These are phyloP conservation scores for Xylaria nigripes DNA, from an alignment of 495 filamentous ascomycete species.

Conservation along the genomic window DNA sequence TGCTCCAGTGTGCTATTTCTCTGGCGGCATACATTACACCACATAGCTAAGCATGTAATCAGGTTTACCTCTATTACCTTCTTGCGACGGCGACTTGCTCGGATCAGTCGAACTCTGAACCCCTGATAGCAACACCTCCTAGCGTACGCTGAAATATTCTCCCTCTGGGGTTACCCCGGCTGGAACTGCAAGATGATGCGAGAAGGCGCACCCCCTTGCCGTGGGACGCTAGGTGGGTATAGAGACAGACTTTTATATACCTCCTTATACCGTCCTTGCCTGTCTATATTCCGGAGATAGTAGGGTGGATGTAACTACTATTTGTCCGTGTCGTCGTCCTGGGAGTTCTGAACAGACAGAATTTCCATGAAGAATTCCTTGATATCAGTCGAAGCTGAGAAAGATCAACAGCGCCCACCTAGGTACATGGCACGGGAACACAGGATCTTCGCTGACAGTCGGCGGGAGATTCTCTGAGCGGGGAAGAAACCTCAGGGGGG, in stretches of 20 bases:
- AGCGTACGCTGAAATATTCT: background rate
- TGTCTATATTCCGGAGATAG: too few species aligned
- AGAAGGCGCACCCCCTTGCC: background rate
- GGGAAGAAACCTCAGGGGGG: too few species aligned
- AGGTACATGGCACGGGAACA: background rate
- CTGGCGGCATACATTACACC: background rate
- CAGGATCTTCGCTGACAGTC: too few species aligned
- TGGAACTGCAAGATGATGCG: slow-evolving; percentile 4
- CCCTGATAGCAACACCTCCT: background rate
- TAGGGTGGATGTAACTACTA: too few species aligned
- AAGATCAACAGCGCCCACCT: too few species aligned
- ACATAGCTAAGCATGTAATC: too few species aligned
- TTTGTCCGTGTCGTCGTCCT: background rate
- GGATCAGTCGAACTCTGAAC: background rate
- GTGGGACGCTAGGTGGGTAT: background rate
- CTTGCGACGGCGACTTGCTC: background rate
- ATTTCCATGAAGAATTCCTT: too few species aligned
- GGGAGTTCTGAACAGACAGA: too few species aligned
- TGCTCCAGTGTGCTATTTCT: background rate
- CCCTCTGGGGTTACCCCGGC: background rate
- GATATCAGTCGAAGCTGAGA: too few species aligned
- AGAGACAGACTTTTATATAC: too few species aligned
- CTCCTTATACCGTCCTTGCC: too few species aligned
- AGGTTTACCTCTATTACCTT: background rate
- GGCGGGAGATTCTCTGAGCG: too few species aligned